Evolutionary conservation across 2,329 filamentous ascomycete species (phyloP), one percentile per base, ranked within the genome.

Genomic region (Claviceps maximensis): DNA sequence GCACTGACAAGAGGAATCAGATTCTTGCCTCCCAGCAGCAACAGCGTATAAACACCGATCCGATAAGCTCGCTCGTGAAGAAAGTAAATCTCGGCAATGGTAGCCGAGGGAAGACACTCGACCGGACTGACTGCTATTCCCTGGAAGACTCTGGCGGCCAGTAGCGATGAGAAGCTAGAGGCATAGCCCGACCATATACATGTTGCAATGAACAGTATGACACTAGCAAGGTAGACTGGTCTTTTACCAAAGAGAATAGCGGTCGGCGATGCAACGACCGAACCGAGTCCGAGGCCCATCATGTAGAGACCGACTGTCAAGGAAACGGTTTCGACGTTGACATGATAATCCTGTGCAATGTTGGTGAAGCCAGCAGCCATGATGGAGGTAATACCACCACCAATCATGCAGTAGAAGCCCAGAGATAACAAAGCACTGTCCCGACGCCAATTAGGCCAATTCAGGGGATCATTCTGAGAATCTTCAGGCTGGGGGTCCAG

Each of bases 31-130:
- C 90, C 87, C 0, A 97, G 77, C 13, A 97, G 75, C 6, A 97
- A 73, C 21, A 97, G 70, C 0, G 90, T 96, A 64, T 97, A 97
- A 25, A 97, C 89, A 10, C 93, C 93, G 46, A 97, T 82, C 4
- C 91, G 84, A 65, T 90, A 97, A 0, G 91, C 91, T 56, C 91
- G 79, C 69, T 97, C 91, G 62, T 97, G 91, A 21, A 97, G 74
- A 63, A 95, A 96, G 72, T 90, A 97, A 55, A 97, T 96, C 67
- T 97, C 91, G 3, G 90, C 89, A 61, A 97, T 91, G 0, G 89
- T 95, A 17, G 91, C 90, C 4, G 89, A 95, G 0, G 91, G 91
- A 31, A 97, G 76, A 62, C 89, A 95, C 67, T 97, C 91, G 9
- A 95, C 88, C 0, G 89, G 89, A 58, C 87, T 93, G 49, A 96